phyloP scores from a whole-genome alignment of 805 yeast genomes.

The Metschnikowia sp. region DNA sequence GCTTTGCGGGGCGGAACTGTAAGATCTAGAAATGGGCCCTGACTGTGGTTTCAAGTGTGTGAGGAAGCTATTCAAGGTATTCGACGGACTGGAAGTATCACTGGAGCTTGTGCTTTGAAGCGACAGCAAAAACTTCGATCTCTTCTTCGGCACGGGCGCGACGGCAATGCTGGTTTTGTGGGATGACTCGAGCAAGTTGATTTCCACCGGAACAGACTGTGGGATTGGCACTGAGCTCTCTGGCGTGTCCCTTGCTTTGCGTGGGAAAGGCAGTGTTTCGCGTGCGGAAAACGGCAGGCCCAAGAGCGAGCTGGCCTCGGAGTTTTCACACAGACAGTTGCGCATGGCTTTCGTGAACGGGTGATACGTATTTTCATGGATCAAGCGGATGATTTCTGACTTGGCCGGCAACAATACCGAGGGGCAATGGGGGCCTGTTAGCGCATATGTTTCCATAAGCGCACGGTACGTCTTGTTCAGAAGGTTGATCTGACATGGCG shows the following conservation, averaged over 20 bases:
- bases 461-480: slow-evolving; percentile 35
- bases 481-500: slow-evolving; percentile 49
- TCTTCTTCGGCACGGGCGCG: slow-evolving; percentile 14
- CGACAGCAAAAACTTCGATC: slow-evolving; percentile 9
- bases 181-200: neutral
- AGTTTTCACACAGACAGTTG: neutral
- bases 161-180: neutral
- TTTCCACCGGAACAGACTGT: neutral
- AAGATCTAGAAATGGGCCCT: slow-evolving; percentile 7
- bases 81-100: slow-evolving; percentile 9
- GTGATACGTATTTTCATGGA: slow-evolving; percentile 34
- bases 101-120: slow-evolving; percentile 7
- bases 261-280: neutral
- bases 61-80: slow-evolving; percentile 3
- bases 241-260: too few relatives aligned
- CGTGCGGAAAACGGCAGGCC: too few relatives aligned
- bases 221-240: neutral
- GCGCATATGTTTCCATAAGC: slow-evolving; percentile 17
- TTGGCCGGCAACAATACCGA: slow-evolving; percentile 26
- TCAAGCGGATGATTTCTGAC: slow-evolving; percentile 29
- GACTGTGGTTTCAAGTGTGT: slow-evolving; percentile 10
- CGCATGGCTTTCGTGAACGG: slow-evolving; percentile 9
- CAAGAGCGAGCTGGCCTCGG: too few relatives aligned
- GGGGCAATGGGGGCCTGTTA: slow-evolving; percentile 25
- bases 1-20: slow-evolving; percentile 14